Evolutionary conservation across 805 yeast genomes (phyloP).

Genomic region (Teunomyces cretensis): DNA sequence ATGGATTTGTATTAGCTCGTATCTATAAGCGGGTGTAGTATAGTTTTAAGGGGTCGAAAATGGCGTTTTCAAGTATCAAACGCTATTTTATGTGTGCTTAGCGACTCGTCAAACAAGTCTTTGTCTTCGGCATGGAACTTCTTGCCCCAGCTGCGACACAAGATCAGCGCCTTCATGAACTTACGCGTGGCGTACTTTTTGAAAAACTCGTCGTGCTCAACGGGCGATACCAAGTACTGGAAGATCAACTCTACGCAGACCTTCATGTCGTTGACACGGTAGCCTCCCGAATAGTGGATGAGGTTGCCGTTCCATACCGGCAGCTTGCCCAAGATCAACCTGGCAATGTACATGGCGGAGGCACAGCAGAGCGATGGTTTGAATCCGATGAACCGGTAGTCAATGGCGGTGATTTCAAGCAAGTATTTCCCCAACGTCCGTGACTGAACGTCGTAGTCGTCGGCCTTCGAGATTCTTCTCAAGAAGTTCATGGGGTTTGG

Average conservation of each 20-base stretch:
- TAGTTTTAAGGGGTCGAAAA: too few relatives aligned
- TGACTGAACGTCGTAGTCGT: conserved; percentile 79
- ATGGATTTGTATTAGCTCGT: neutral
- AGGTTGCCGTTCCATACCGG: conserved; percentile 83
- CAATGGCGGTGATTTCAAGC: conserved; percentile 74
- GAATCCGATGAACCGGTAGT: conserved; percentile 68
- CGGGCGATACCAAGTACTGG: conserved; percentile 75
- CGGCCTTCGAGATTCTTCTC: conserved; percentile 87
- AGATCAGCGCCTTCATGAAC: conserved; percentile 79
- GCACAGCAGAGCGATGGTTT: conserved; percentile 84
- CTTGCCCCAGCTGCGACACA: conserved; percentile 83
- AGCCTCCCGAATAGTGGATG: conserved; percentile 90
- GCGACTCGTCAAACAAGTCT: conserved; percentile 30
- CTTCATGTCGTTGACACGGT: conserved; percentile 66
- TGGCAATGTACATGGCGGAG: conserved; percentile 80
- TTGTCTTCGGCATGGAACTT: conserved; percentile 50
- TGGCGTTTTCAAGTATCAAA: conserved; percentile 11
- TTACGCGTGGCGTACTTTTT: conserved; percentile 88
- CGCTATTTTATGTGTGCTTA: conserved; percentile 19
- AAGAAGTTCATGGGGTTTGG: conserved; percentile 91
- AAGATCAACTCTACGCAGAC: conserved; percentile 73
- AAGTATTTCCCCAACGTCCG: conserved; percentile 85
- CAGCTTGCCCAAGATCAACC: conserved; percentile 64
- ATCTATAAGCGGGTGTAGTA: conserved; percentile 1
- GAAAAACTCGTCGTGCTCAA: conserved; percentile 88